phyloP scores from a whole-genome alignment of 2,329 filamentous ascomycete species.

The Penicillium sp. region DNA sequence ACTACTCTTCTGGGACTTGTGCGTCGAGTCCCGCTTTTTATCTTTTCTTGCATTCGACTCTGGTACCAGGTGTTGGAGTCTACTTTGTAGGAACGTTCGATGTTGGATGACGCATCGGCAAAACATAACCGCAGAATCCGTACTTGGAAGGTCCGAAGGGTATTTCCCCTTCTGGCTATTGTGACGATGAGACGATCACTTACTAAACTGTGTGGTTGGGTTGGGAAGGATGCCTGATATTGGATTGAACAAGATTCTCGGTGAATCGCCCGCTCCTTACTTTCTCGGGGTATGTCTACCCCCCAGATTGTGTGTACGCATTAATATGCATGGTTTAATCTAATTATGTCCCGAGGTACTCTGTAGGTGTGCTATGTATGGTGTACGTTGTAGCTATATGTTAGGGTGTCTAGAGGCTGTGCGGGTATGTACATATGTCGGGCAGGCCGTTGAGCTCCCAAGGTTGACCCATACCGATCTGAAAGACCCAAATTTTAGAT shows the following conservation, averaged over 20 bases:
- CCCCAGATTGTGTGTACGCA: background rate
- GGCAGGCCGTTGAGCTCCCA: slow-evolving; percentile 7
- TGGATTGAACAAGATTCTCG: background rate
- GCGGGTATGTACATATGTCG: background rate
- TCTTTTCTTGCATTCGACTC: background rate
- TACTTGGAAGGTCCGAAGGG: background rate
- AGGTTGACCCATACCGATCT: slow-evolving; percentile 7
- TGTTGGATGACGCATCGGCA: slow-evolving; percentile 10
- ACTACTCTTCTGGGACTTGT: background rate
- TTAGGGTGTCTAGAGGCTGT: background rate
- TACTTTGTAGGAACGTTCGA: background rate
- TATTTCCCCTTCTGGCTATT: slow-evolving; percentile 1
- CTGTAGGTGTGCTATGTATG: background rate
- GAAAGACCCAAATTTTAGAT: slow-evolving; percentile 13
- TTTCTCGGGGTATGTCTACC: background rate
- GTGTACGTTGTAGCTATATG: background rate
- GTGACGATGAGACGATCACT: background rate
- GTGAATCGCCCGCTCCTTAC: background rate
- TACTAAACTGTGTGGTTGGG: background rate
- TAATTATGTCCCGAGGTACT: background rate
- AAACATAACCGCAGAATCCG: slow-evolving; percentile 14
- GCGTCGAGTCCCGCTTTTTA: slow-evolving; percentile 6
- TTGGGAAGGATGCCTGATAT: slow-evolving; percentile 3
- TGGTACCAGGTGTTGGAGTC: background rate
- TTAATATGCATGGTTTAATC: background rate